Percentiles rank a stretch among this genome's conserved stretches.
These are phyloP conservation scores for Podaxis sp. DNA, from an alignment of 768 basidiomycete species.

Conservation along the genomic window DNA sequence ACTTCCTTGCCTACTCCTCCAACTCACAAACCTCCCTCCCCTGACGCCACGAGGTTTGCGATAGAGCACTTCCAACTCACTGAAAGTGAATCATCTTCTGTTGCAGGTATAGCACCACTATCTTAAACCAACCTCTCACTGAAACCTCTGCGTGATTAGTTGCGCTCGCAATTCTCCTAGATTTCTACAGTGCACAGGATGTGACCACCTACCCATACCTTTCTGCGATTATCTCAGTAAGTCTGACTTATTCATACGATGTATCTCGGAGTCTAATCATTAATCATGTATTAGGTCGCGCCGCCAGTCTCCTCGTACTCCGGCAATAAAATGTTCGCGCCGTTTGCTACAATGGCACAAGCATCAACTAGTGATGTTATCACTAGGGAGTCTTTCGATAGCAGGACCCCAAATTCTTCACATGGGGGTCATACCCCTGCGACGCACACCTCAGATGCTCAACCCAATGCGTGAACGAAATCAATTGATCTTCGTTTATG, in stretches of 20 bases:
- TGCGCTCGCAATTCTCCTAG: slow-evolving; percentile 62
- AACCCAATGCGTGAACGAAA: not conserved
- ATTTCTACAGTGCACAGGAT: slow-evolving; percentile 73
- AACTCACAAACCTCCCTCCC: slow-evolving; percentile 70
- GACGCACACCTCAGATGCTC: slow-evolving; percentile 17
- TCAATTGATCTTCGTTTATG: not conserved
- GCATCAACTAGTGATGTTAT: slow-evolving; percentile 15
- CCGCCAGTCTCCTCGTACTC: slow-evolving; percentile 38
- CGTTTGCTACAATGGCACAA: slow-evolving; percentile 11
- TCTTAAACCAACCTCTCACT: slow-evolving; percentile 11
- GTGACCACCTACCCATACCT: slow-evolving; percentile 46
- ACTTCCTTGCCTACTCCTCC: slow-evolving; percentile 81
- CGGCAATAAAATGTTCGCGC: not conserved
- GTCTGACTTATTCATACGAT: slow-evolving; percentile 23
- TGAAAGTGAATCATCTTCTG: slow-evolving; percentile 53
- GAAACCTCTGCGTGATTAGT: slow-evolving; percentile 37
- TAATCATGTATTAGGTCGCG: slow-evolving; percentile 36
- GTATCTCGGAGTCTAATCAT: not conserved
- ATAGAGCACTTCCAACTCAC: slow-evolving; percentile 67
- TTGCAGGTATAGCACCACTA: slow-evolving; percentile 51
- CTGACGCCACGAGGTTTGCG: slow-evolving; percentile 66
- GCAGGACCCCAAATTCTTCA: slow-evolving; percentile 53
- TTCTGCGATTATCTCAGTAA: slow-evolving; percentile 46
- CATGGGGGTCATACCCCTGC: slow-evolving; percentile 59
- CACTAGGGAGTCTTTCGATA: slow-evolving; percentile 17